These are phyloP conservation scores for Lentinula novae-zelandiae DNA, from an alignment of 1,284 basidiomycete genomes.

Conservation along the genomic window DNA sequence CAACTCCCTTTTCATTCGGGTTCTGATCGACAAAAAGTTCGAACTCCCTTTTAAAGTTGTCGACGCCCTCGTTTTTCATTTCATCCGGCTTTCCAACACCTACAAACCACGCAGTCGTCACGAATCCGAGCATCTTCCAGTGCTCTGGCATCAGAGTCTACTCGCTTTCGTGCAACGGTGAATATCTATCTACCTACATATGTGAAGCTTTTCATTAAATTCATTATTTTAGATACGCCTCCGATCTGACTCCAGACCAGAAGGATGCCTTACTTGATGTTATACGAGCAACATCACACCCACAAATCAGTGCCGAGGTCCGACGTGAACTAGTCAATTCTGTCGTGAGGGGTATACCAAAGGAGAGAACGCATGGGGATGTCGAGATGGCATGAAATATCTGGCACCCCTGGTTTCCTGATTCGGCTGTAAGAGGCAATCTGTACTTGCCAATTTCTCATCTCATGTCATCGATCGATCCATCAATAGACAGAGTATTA, in stretches of 20 bases:
- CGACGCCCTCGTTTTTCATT: slow-evolving; percentile 97
- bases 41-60: slow-evolving; percentile 98
- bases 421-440: too few relatives aligned
- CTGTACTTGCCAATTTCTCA: too few relatives aligned
- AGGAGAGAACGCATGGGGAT: slow-evolving; percentile 49
- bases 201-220: not conserved
- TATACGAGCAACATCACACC: slow-evolving; percentile 81
- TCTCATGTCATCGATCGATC: too few relatives aligned
- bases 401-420: too few relatives aligned
- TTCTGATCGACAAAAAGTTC: slow-evolving; percentile 97
- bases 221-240: slow-evolving; percentile 68
- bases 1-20: slow-evolving; percentile 95
- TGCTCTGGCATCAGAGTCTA: slow-evolving; percentile 97
- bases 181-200: slow-evolving; percentile 17
- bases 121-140: slow-evolving; percentile 79
- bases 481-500: too few relatives aligned
- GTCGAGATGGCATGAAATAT: slow-evolving; percentile 54
- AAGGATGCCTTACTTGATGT: slow-evolving; percentile 97
- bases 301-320: slow-evolving; percentile 88
- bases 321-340: slow-evolving; percentile 82
- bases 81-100: slow-evolving; percentile 89
- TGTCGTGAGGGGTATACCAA: slow-evolving; percentile 65
- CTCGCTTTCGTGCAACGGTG: slow-evolving; percentile 93
- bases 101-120: slow-evolving; percentile 67
- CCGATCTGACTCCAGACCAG: slow-evolving; percentile 96